Evolutionary conservation across 2,329 filamentous ascomycete genomes (phyloP).

Genomic region (Ceratocystis cubensis): DNA sequence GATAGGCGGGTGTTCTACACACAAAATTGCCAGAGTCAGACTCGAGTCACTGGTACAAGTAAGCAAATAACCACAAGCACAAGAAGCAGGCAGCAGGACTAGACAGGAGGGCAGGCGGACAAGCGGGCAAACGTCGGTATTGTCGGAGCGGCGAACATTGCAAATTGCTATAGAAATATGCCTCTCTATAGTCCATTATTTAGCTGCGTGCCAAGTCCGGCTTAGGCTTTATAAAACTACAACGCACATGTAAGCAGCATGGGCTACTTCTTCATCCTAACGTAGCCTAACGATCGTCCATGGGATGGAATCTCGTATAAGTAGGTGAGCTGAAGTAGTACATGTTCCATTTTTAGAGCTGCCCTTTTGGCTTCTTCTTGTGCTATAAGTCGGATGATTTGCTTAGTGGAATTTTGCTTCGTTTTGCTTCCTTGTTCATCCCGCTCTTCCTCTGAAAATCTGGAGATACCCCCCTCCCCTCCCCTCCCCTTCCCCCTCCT

Average conservation of each 20-base stretch:
- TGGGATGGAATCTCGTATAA: slow-evolving; percentile 1
- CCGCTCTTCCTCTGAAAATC: background rate
- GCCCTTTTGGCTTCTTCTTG: background rate
- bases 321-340: background rate
- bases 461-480: background rate
- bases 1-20: background rate
- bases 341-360: slow-evolving; percentile 2
- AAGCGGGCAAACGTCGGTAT: too few species aligned
- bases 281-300: slow-evolving; percentile 1
- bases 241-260: background rate
- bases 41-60: slow-evolving; percentile 4
- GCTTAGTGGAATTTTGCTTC: background rate
- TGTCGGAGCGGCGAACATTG: too few species aligned
- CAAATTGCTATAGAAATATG: too few species aligned
- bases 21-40: background rate
- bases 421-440: background rate
- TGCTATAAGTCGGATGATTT: background rate
- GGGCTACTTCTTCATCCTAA: background rate
- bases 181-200: background rate
- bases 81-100: background rate
- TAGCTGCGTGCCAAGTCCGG: background rate
- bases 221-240: background rate
- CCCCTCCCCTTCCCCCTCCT: background rate
- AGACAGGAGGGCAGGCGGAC: too few species aligned
- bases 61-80: background rate